Conservation (phyloP, 2,329 filamentous ascomycete genomes). For the Aspergillus tamarii region DNA sequence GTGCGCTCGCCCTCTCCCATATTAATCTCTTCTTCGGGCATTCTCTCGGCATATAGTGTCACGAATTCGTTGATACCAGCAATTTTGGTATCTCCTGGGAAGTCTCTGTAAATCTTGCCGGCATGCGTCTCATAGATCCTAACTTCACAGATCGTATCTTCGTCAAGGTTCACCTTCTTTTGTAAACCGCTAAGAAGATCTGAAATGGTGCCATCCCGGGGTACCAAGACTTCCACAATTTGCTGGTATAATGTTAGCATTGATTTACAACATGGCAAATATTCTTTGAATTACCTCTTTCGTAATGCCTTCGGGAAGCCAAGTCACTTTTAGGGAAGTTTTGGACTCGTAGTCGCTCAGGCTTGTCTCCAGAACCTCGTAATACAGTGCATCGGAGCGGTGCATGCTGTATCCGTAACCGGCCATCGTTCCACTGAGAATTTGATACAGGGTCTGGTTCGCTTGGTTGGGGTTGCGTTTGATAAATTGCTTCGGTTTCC, state of each 20-base stretch:
- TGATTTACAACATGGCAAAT: background rate
- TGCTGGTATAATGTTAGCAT: constrained; percentile 58
- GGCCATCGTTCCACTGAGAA: constrained; percentile 75
- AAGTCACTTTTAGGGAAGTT: constrained; percentile 80
- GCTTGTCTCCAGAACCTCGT: constrained; percentile 92
- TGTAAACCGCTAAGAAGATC: constrained; percentile 77
- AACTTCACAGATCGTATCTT: constrained; percentile 73
- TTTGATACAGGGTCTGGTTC: constrained; percentile 73
- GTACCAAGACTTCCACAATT: constrained; percentile 77
- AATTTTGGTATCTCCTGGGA: constrained; percentile 72
- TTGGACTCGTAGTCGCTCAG: constrained; percentile 91
- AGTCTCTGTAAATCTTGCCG: constrained; percentile 81
- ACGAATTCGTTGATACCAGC: constrained; percentile 84
- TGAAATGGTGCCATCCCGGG: constrained; percentile 78
- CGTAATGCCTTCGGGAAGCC: constrained; percentile 84
- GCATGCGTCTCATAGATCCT: constrained; percentile 81
- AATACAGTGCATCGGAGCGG: constrained; percentile 78
- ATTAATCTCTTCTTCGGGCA: constrained; percentile 69
- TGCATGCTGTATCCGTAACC: constrained; percentile 70
- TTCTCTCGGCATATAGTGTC: constrained; percentile 76
- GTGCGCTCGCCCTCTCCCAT: constrained; percentile 68
- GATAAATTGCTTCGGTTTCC: constrained; percentile 76
- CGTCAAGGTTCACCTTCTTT: constrained; percentile 78
- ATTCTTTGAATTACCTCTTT: constrained; percentile 69
- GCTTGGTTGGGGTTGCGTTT: constrained; percentile 72